phyloP scores from a whole-genome alignment of 164 flowering plant species.

The Akebia trifoliata region DNA sequence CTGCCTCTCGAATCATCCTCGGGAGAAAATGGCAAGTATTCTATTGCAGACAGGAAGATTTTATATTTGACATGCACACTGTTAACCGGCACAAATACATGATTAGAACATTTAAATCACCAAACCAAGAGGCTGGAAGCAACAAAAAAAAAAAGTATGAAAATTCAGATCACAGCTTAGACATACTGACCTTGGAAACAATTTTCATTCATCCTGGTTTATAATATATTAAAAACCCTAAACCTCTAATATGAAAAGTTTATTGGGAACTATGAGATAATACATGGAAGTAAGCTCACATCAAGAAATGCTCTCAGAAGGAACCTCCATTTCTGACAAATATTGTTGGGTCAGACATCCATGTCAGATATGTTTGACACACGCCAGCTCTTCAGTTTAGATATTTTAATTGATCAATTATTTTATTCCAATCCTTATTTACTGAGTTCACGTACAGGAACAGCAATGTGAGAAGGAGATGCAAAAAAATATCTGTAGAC shows the following conservation, averaged over 20 bases:
- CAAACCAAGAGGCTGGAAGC: background rate
- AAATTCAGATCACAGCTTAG: background rate
- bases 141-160: background rate
- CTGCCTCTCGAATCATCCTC: slow-evolving; percentile 74
- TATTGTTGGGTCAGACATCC: background rate
- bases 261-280: too few species aligned
- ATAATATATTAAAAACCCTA: too few species aligned
- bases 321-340: background rate
- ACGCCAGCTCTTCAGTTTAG: background rate
- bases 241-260: too few species aligned
- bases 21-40: slow-evolving; percentile 75
- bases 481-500: too few species aligned
- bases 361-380: background rate
- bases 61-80: slow-evolving; percentile 88
- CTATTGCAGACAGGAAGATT: slow-evolving; percentile 86
- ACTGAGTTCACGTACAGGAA: too few species aligned
- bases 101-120: background rate
- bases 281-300: too few species aligned
- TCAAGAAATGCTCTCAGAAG: too few species aligned
- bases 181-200: background rate
- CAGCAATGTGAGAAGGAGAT: too few species aligned
- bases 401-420: background rate
- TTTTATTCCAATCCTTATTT: background rate
- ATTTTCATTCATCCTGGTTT: too few species aligned
- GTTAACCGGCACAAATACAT: slow-evolving; percentile 21